These are phyloP conservation scores for Microbotryum intermedium DNA, from an alignment of 1,284 basidiomycete genomes.

Conservation along the genomic window DNA sequence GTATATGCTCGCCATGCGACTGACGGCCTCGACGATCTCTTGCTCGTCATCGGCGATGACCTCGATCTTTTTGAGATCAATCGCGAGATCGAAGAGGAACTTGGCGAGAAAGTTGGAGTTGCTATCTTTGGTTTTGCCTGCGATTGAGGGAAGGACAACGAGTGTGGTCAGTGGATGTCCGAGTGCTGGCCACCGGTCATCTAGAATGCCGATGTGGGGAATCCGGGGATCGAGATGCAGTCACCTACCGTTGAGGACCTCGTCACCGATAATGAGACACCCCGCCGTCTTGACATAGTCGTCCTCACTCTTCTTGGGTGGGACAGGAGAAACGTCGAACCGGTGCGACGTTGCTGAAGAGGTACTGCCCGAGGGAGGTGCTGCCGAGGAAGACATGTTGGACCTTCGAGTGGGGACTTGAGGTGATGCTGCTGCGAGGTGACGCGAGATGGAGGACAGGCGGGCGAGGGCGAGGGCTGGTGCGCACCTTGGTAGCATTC, in stretches of 20 bases:
- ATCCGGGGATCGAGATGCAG: background rate
- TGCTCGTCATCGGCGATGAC: slow-evolving; percentile 84
- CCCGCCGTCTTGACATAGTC: slow-evolving; percentile 61
- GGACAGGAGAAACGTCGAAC: slow-evolving; percentile 52
- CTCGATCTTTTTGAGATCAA: slow-evolving; percentile 76
- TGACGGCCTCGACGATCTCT: slow-evolving; percentile 78
- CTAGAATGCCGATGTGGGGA: slow-evolving; percentile 39
- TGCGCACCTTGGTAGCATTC: no score
- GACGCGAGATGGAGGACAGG: no score
- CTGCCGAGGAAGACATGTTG: no score
- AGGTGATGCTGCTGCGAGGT: no score
- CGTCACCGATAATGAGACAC: slow-evolving; percentile 59
- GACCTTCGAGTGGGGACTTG: no score
- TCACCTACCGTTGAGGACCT: slow-evolving; percentile 44
- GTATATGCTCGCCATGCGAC: slow-evolving; percentile 68
- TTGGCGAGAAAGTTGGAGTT: slow-evolving; percentile 57
- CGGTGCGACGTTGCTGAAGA: background rate
- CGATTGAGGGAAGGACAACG: slow-evolving; percentile 40
- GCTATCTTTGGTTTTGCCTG: slow-evolving; percentile 73
- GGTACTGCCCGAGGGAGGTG: no score
- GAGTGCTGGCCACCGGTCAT: slow-evolving; percentile 51
- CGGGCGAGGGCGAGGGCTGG: no score
- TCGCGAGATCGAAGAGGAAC: slow-evolving; percentile 73
- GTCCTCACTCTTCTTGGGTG: slow-evolving; percentile 57
- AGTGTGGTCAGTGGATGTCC: no score